phyloP scores from a whole-genome alignment of 768 basidiomycete genomes.

The Termitomyces sp. region DNA sequence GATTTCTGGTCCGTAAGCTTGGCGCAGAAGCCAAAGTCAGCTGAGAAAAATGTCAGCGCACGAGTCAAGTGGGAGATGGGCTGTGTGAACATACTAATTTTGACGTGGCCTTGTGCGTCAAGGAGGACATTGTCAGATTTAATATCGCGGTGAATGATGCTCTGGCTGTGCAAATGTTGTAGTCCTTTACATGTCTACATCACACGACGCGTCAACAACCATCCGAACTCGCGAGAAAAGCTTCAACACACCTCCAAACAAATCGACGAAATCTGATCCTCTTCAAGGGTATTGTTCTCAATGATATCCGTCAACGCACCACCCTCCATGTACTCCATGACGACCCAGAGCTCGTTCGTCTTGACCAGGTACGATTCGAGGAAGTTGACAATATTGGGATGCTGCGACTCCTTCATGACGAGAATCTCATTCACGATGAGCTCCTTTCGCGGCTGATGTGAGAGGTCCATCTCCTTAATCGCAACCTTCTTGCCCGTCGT shows the following conservation, averaged over 20 bases:
- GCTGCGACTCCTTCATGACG: slow-evolving; percentile 98
- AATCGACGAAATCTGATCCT: slow-evolving; percentile 93
- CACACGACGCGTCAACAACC: slow-evolving; percentile 2
- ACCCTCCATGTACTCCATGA: slow-evolving; percentile 99
- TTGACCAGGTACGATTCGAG: slow-evolving; percentile 88
- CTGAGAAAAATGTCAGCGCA: slow-evolving; percentile 35
- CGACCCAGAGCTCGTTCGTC: slow-evolving; percentile 90
- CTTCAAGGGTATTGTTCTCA: slow-evolving; percentile 92
- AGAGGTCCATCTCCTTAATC: slow-evolving; percentile 97
- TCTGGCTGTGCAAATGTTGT: slow-evolving; percentile 88
- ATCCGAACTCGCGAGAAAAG: neutral
- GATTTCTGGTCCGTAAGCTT: slow-evolving; percentile 96
- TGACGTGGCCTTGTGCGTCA: slow-evolving; percentile 89
- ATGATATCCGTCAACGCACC: slow-evolving; percentile 97
- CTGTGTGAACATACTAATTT: slow-evolving; percentile 81
- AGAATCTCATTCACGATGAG: slow-evolving; percentile 97
- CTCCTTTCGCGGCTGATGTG: slow-evolving; percentile 95
- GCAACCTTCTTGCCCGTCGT: slow-evolving; percentile 86
- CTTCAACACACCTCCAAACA: slow-evolving; percentile 71
- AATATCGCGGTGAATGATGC: slow-evolving; percentile 96
- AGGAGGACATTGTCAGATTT: slow-evolving; percentile 96
- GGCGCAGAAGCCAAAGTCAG: slow-evolving; percentile 96
- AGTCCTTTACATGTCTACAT: slow-evolving; percentile 90
- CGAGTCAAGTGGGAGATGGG: neutral
- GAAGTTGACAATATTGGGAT: slow-evolving; percentile 97